Evolutionary conservation across 441 rosid genomes (phyloP).

Genomic region (Erodium chrysanthum): DNA sequence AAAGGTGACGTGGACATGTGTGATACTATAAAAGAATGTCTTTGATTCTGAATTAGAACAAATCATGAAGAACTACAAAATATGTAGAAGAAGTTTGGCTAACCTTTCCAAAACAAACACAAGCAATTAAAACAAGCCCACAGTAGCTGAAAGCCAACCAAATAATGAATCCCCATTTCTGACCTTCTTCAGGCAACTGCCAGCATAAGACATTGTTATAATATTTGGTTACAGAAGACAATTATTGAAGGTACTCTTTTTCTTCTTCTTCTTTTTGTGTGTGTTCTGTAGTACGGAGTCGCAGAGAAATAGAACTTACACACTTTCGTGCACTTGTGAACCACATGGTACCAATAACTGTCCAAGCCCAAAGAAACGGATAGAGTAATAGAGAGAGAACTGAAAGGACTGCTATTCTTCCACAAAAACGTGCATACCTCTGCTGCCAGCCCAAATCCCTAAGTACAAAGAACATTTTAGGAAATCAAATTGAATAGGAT

Average conservation of each 20-base stretch:
- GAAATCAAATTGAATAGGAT: background rate
- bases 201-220: slow-evolving; percentile 4
- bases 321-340: slow-evolving; percentile 59
- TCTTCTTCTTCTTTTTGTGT: background rate
- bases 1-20: no score
- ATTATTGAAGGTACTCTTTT: background rate
- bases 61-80: background rate
- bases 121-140: slow-evolving; percentile 74
- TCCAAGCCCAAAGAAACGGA: slow-evolving; percentile 98
- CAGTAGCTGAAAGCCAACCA: slow-evolving; percentile 96
- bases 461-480: slow-evolving; percentile 13
- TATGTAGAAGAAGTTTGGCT: slow-evolving; percentile 5
- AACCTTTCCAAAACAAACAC: slow-evolving; percentile 79
- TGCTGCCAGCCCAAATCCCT: slow-evolving; percentile 98
- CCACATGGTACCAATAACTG: slow-evolving; percentile 84
- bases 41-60: background rate
- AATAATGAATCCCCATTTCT: slow-evolving; percentile 93
- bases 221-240: slow-evolving; percentile 13
- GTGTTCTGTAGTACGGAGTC: background rate
- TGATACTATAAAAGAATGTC: slow-evolving; percentile 10
- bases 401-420: slow-evolving; percentile 78
- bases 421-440: slow-evolving; percentile 81
- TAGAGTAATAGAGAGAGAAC: slow-evolving; percentile 63
- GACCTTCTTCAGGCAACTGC: slow-evolving; percentile 90
- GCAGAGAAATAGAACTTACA: slow-evolving; percentile 38